A percentile compares a stretch with the other conserved stretches of the same genome.
phyloP scores from a whole-genome alignment of 2,329 filamentous ascomycete species.

The Plenodomus biglobosus region DNA sequence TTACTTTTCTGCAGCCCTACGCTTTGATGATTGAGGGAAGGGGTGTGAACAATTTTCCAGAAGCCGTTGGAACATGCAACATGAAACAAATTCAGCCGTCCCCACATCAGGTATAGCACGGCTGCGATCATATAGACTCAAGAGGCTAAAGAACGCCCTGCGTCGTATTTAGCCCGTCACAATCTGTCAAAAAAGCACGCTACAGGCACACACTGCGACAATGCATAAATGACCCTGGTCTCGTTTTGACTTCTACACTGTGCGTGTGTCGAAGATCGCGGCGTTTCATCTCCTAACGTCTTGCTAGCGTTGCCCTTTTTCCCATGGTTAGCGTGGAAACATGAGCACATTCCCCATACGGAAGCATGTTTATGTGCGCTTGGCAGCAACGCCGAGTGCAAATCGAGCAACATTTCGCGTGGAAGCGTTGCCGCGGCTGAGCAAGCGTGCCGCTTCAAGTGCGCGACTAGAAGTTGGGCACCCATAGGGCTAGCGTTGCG shows the following conservation, averaged over 20 bases:
- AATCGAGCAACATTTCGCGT: conserved; percentile 13
- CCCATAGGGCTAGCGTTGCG: conserved; percentile 6
- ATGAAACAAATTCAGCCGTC: background rate
- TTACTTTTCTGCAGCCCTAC: background rate
- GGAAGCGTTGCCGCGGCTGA: conserved; percentile 27
- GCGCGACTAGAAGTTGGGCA: background rate
- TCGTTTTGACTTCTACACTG: background rate
- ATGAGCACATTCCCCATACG: background rate
- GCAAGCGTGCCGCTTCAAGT: conserved; percentile 4
- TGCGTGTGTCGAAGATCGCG: background rate
- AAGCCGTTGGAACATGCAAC: background rate
- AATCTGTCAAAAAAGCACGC: too few species aligned
- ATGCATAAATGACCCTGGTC: too few species aligned
- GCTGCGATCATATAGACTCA: background rate
- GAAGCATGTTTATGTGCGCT: background rate
- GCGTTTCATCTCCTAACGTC: background rate
- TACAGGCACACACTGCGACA: too few species aligned
- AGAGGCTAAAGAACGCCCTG: too few species aligned
- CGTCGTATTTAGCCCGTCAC: background rate
- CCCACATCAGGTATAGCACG: background rate
- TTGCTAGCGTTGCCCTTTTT: background rate
- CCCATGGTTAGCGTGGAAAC: background rate
- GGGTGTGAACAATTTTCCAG: background rate
- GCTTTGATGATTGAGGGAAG: background rate
- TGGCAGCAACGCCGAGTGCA: background rate